Evolutionary conservation across 1,284 basidiomycete genomes (phyloP).

Genomic region (Cutaneotrichosporon dermatis): DNA sequence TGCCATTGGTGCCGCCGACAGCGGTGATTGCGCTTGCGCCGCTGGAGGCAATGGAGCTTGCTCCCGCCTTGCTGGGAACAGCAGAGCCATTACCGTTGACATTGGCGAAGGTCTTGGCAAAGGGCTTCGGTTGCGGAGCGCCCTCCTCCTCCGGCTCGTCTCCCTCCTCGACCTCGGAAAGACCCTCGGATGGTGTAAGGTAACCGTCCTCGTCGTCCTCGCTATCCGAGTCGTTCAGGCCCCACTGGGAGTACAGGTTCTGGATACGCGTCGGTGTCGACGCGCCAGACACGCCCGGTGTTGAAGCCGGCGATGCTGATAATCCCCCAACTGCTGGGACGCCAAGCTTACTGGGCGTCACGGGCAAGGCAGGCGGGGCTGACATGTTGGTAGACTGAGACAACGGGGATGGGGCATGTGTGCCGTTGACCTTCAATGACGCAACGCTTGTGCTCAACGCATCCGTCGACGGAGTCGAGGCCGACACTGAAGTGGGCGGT

Average conservation of each 20-base stretch:
- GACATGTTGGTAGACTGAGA: neutral
- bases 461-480: too few species aligned
- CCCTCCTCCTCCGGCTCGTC: slow-evolving; percentile 24
- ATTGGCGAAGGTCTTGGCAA: neutral
- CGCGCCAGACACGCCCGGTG: slow-evolving; percentile 22
- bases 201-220: slow-evolving; percentile 41
- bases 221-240: slow-evolving; percentile 27
- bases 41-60: neutral
- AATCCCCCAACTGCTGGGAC: too few species aligned
- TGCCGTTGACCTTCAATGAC: neutral
- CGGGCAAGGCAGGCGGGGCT: neutral
- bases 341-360: neutral
- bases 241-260: slow-evolving; percentile 45
- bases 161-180: slow-evolving; percentile 48
- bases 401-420: neutral
- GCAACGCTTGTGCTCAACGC: neutral
- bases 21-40: neutral
- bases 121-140: too few species aligned
- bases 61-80: neutral
- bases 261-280: slow-evolving; percentile 28
- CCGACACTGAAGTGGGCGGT: too few species aligned
- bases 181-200: slow-evolving; percentile 45
- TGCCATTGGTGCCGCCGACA: neutral
- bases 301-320: neutral
- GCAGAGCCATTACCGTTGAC: neutral